Conservation (phyloP, 345 rosid genomes). For the Populus deltoides region DNA sequence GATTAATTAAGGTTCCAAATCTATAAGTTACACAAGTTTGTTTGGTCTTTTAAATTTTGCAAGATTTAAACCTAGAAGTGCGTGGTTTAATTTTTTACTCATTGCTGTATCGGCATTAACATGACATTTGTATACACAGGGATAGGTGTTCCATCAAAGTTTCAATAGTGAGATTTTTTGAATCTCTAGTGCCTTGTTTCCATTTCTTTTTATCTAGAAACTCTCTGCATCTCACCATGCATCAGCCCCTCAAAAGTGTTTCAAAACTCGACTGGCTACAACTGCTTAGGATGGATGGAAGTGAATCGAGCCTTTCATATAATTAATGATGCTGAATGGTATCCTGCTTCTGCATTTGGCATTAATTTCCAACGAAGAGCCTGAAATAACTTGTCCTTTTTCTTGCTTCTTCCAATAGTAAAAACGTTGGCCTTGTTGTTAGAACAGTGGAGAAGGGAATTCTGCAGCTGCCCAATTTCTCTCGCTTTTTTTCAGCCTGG, state of each 20-base stretch:
- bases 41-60: slow-evolving; percentile 9
- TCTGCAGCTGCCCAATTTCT: too few species aligned
- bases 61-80: not conserved
- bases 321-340: not conserved
- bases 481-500: too few species aligned
- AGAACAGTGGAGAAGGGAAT: too few species aligned
- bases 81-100: not conserved
- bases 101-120: not conserved
- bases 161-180: not conserved
- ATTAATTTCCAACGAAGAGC: not conserved
- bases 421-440: not conserved
- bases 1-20: slow-evolving; percentile 10
- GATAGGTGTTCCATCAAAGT: not conserved
- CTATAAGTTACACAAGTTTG: slow-evolving; percentile 16
- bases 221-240: not conserved
- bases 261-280: not conserved
- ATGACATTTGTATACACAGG: not conserved
- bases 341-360: not conserved
- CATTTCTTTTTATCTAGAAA: not conserved
- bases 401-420: not conserved
- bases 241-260: not conserved
- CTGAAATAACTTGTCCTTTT: not conserved
- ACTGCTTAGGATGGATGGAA: not conserved
- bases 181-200: not conserved
- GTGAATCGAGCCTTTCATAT: not conserved